Evolutionary conservation across 169 alveolate species (phyloP), one percentile per base, ranked within the genome.

Genomic region (Plasmodium coatneyi): DNA sequence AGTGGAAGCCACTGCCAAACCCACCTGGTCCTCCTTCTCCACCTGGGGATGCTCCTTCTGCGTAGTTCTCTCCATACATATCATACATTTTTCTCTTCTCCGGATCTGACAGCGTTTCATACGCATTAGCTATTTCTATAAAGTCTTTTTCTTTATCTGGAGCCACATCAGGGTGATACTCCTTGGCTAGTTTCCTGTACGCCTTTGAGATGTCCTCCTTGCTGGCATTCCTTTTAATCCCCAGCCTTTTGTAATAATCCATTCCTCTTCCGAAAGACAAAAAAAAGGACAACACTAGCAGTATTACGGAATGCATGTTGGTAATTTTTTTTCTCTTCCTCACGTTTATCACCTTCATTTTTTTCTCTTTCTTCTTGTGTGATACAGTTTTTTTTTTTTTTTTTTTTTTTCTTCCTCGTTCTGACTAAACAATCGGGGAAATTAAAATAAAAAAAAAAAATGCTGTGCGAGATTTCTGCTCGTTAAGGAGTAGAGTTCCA

Each of bases 11-110:
- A 71, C 93, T 94, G 1, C 83, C 92, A 36, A 95, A 71, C 0
- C 83, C 96, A 1, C 92, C 83, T 28, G 92, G 96, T 36, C 93
- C 95, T n/a, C 95, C 92, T 80, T 78, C 54, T 0, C 95, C 97
- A 14, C 90, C 95, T 1, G 72, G 72, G 22, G 89, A 94, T 7
- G 83, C 97, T 5, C 95, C 94, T 16, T 96, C 96, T n/a, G 98
- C 95, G 3, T 99, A 99, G 19, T 98, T 99, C 91, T 98, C 99
- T 3, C 99, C 99, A 92, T 96, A 96, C 87, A 95, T 84, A 92
- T 98, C 99, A 95, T 98, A 98, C 28, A 96, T 96, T 91, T 96
- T 87, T 80, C 99, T 96, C 86, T 97, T 97, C 92, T 98, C 98
- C 52, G 97, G 96, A 94, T 98, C 98, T 28, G 96, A 95, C 52